phyloP scores from a whole-genome alignment of 106 monocot genomes.

The Acorus gramineus region DNA sequence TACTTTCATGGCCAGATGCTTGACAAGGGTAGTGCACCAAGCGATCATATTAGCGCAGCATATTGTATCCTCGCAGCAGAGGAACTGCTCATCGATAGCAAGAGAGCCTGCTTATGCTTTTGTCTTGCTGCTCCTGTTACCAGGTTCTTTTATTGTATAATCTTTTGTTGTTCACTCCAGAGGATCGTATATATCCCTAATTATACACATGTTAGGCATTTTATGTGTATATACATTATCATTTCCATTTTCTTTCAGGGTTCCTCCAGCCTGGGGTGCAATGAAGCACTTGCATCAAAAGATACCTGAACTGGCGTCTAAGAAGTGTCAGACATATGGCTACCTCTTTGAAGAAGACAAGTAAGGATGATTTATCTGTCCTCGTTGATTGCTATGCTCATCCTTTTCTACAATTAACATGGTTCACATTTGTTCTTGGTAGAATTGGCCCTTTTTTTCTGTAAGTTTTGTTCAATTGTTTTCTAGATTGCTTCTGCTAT shows the following conservation, averaged over 20 bases:
- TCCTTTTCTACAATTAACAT: background rate
- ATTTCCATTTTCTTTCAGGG: constrained; percentile 16
- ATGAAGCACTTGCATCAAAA: constrained; percentile 69
- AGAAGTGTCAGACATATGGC: constrained; percentile 58
- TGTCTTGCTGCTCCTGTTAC: constrained; percentile 63
- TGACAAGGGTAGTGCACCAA: constrained; percentile 43
- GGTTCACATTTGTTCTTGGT: no score
- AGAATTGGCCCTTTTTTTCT: no score
- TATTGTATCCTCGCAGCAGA: constrained; percentile 61
- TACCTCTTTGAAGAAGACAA: constrained; percentile 61
- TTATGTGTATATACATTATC: background rate
- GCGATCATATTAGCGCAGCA: constrained; percentile 40
- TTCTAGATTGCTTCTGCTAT: no score
- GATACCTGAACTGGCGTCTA: constrained; percentile 48
- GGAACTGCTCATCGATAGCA: constrained; percentile 56
- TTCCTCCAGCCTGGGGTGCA: constrained; percentile 56
- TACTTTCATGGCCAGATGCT: constrained; percentile 61
- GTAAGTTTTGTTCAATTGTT: no score
- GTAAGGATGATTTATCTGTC: constrained; percentile 9
- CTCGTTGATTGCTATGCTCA: background rate
- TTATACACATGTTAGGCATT: background rate
- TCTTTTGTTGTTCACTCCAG: background rate
- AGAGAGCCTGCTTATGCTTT: constrained; percentile 62
- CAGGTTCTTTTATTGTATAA: constrained; percentile 23
- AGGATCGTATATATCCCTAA: background rate